Percentiles rank a stretch among this genome's conserved stretches.
Evolutionary conservation across 1,284 basidiomycete genomes (phyloP).

Genomic region (Trichosporon sp.): DNA sequence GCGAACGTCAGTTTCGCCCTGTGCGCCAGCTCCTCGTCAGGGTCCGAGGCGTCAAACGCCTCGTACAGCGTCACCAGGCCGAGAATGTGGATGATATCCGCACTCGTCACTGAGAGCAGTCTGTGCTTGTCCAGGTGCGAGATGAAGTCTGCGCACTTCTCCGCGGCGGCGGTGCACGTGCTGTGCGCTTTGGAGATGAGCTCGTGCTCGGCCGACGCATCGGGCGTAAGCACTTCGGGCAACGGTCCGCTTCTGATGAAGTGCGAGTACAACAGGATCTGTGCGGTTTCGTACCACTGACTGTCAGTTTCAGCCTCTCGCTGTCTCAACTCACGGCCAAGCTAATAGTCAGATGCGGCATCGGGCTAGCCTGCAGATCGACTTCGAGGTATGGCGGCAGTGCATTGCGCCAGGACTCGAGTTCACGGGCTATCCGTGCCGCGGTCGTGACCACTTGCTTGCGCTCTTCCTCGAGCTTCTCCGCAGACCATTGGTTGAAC

Average conservation of each 20-base stretch:
- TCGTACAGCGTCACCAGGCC: constrained; percentile 48
- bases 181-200: constrained; percentile 29
- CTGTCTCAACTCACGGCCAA: constrained; percentile 24
- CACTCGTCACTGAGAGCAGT: constrained; percentile 41
- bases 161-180: constrained; percentile 49
- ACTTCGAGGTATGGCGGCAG: constrained; percentile 40
- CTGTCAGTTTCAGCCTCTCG: background rate
- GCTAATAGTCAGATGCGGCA: constrained; percentile 47
- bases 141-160: constrained; percentile 43
- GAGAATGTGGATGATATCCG: constrained; percentile 52
- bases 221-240: background rate
- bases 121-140: constrained; percentile 42
- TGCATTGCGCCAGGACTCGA: constrained; percentile 39
- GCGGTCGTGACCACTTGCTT: background rate
- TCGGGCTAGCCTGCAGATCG: constrained; percentile 33
- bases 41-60: constrained; percentile 36
- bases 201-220: constrained; percentile 23
- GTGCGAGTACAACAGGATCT: constrained; percentile 48
- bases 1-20: constrained; percentile 47
- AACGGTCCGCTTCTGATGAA: constrained; percentile 38
- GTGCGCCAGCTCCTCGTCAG: constrained; percentile 35
- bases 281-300: constrained; percentile 46
- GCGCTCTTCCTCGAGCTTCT: background rate
- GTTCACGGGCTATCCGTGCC: constrained; percentile 24
- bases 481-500: constrained; percentile 15